Base-by-base conservation (phyloP, 148 eudicot species). In the Mesembryanthemum crystallinum region DNA sequence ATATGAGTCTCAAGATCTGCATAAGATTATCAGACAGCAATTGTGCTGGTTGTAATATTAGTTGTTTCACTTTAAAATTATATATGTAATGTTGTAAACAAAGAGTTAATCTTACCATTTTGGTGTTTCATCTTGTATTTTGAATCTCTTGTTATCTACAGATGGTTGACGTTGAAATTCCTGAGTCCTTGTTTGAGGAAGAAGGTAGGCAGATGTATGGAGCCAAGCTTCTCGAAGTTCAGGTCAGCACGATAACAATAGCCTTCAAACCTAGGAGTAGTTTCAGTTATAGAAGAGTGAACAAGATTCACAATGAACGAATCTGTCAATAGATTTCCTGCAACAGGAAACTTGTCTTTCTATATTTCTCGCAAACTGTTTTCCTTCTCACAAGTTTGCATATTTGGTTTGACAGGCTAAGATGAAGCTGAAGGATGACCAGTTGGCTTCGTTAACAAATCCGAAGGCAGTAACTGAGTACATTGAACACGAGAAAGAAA, bases 171-270 rank as follows among this genome's bases (percentile, higher is more conserved):
- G 85, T 95, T 69, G 92, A 95, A 32, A 85, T 95, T 79, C 99
- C 99, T 63, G 89, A 67, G 81, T 88, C 99, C 73, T 76, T 95
- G 87, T 88, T 91, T 28, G 96, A 95, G 87, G 99, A 95, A 77
- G 94, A 92, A 87, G 99, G 98, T 9, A 88, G 99, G 76, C 94
- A 92, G 81, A 88, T 91, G 71, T 95, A 88, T 79, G 99, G 97
- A 73, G 78, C 94, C 67, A 92, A 88, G 81, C 91, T 95, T 74
- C 79, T 95, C 25, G 84, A 95, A 78, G 70, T 95, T 75, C 99
- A 95, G 98, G 99, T 95, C 73, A 82, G 85, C 61, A 43, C 69
- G 59, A 73, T 45, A 32, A 1, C 55, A 37, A 49, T 25, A 58
- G 25, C 27, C 62, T 39, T 0, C 11, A n/a, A 68, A 37, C 55